Base-by-base conservation (phyloP, 2,329 filamentous ascomycete species). In the Botrytis cinerea region DNA sequence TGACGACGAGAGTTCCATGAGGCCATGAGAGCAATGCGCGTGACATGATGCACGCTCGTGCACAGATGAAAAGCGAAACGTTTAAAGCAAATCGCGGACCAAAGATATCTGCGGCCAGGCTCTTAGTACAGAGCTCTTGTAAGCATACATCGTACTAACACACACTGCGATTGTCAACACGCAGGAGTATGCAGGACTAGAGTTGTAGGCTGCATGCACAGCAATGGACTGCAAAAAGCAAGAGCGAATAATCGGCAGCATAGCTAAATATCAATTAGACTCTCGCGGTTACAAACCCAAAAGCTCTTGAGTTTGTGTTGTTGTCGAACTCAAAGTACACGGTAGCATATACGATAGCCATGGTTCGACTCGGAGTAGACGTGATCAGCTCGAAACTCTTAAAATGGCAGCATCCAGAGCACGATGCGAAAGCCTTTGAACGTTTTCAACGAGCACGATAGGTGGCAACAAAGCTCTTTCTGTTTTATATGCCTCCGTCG, bases 71-170 rank as follows among this genome's bases (percentile, higher is more conserved):
- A 18, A 93, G 83, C 2, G 88, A 89, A 35, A 88, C 82, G 78
- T 93, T 93, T 83, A 93, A 93, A 8, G 91, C 91, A 76, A 88
- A 88, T 75, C 88, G 87, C 61, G 91, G 85, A 9, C 91, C 91
- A 74, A 93, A 89, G 48, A 93, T 85, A 78, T 93, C 91, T 35
- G 90, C 90, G 4, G 85, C 85, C 45, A 91, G 81, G 2, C 91
- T 38, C 91, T 90, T 91, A 93, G 81, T 92, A 92, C 40, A 92
- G 79, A 25, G 89, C 89, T 2, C 90, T 87, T 0, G 83, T 75
- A 70, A 86, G 83, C 83, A 86, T 86, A 25, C 87, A 87, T 14
- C 86, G 84, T 77, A n/a, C 48, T 51, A 51, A 51, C 25, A n/a
- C 91, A 92, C 1, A 85, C 86, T 8, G 90, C 87, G 68, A 92